These are phyloP conservation scores for Botryotinia globosa DNA, from an alignment of 2,329 filamentous ascomycete species.

Conservation along the genomic window DNA sequence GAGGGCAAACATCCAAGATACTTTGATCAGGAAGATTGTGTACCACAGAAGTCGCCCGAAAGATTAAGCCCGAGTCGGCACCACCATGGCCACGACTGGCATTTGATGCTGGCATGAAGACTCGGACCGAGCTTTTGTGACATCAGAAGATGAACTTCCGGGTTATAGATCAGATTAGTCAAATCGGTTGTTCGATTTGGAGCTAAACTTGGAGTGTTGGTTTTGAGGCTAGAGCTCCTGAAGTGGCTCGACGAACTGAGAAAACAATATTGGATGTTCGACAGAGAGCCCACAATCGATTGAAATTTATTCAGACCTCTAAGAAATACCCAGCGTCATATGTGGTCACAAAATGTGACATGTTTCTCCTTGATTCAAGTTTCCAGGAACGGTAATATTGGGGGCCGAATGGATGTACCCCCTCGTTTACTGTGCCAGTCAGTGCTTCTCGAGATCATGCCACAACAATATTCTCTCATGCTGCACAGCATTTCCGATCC, in stretches of 20 bases:
- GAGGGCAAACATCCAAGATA: neutral
- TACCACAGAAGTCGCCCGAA: neutral
- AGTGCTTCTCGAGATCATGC: conserved; percentile 15
- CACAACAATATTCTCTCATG: conserved; percentile 8
- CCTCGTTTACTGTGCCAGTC: conserved; percentile 1
- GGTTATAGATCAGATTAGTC: neutral
- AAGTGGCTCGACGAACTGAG: neutral
- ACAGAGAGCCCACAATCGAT: neutral
- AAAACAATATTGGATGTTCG: neutral
- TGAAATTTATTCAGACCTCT: neutral
- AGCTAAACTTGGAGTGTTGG: neutral
- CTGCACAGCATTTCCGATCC: conserved; percentile 9
- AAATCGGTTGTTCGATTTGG: neutral
- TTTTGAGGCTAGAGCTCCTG: neutral
- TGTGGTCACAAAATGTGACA: conserved; percentile 7
- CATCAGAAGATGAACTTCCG: neutral
- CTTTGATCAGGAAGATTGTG: neutral
- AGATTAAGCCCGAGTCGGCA: neutral
- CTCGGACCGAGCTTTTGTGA: neutral
- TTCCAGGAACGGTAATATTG: conserved; percentile 7
- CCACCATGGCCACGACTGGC: neutral
- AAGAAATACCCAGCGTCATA: neutral
- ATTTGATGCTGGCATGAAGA: neutral
- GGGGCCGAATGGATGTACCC: conserved; percentile 15
- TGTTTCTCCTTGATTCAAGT: conserved; percentile 4